Base-by-base conservation (phyloP, 2,329 filamentous ascomycete genomes). In the Talaromyces sp. region DNA sequence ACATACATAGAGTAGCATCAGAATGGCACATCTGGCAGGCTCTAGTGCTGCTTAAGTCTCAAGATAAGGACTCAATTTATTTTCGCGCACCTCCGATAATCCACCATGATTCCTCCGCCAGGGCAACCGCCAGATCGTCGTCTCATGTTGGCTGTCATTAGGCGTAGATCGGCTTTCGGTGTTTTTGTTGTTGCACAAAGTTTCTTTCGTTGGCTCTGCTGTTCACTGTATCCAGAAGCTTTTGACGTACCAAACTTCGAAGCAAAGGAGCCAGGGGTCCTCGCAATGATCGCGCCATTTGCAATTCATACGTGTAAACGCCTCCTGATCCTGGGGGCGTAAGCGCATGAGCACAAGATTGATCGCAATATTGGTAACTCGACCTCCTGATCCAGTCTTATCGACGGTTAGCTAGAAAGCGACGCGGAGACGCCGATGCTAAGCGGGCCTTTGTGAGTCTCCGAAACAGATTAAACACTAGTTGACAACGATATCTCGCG, bases 351-450 rank as follows among this genome's bases (percentile, higher is more conserved):
- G 31, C n/a, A 19, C 50, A 31, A n/a, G 37, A n/a, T 4, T 22
- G 6, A 14, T 35, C 50, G 50, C 50, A 35, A 19, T 13, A 16
- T 27, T 45, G 56, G 56, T 10, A 37, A 43, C 13, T 45, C 9
- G 37, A 14, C 41, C 41, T 35, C 39, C 39, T 47, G 57, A 47
- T 31, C 41, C 16, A 33, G 57, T 60, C 39, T 43, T 41, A 52
- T 61, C 22, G 31, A 43, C 33, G 52, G 45, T 33, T 33, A 13
- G 24, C 16, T 47, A 41, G 8, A 56, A 11, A 41, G 45, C 33
- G 45, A 31, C 59, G 14, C 59, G 59, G 59, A 41, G n/a, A 52
- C 35, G 19, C 59, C 59, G 59, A 52, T 33, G n/a, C 35, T 37
- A 52, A 48, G 59, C 43, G 50, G 22, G 37, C n/a, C 9, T 37